Base-by-base conservation (phyloP, 177 flowering plant genomes). In the Vitis hybrid region DNA sequence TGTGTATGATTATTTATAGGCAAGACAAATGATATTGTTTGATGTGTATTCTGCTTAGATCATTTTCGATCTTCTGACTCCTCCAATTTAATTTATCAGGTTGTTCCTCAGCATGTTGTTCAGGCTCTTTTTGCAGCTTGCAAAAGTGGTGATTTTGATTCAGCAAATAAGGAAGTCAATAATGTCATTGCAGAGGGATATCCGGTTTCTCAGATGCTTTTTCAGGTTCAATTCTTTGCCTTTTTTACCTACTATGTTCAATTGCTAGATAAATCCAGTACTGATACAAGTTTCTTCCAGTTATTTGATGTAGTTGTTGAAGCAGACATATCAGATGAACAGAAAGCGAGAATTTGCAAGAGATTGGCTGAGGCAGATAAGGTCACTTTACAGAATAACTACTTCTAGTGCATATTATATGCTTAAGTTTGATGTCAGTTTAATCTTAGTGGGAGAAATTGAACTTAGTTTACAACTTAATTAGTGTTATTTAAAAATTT, bases 131-230 rank as follows among this genome's bases (percentile, higher is more conserved):
- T 84, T 77, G 75, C 75, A 32, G 86, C 94, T 18, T 96, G 99
- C 78, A 91, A 75, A 84, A 86, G 87, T 80, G 97, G 97, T 48
- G 74, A 92, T 64, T 96, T 96, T 81, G 99, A 94, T 74, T 65
- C 71, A 68, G 93, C 92, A 18, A 88, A 89, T 84, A 87, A 84
- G 78, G 91, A 88, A 84, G 98, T 89, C 62, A 83, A 76, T 62
- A 84, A 88, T 74, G 72, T 86, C 26, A 87, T 91, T 78, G 93
- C 97, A 64, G 98, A 93, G 74, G 99, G 99, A 69, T 92, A 94
- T 78, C 97, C 97, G 68, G 97, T 82, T 69, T 88, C 97, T 70
- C 98, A 92, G 82, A 86, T 89, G 91, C 83, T 93, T 74, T 81
- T 89, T 69, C 98, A 95, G 98, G 99, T 95, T 19, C 21, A 51